These are phyloP conservation scores for Wallacemonas collosoma DNA, from an alignment of 208 protist genomes.

Conservation along the genomic window DNA sequence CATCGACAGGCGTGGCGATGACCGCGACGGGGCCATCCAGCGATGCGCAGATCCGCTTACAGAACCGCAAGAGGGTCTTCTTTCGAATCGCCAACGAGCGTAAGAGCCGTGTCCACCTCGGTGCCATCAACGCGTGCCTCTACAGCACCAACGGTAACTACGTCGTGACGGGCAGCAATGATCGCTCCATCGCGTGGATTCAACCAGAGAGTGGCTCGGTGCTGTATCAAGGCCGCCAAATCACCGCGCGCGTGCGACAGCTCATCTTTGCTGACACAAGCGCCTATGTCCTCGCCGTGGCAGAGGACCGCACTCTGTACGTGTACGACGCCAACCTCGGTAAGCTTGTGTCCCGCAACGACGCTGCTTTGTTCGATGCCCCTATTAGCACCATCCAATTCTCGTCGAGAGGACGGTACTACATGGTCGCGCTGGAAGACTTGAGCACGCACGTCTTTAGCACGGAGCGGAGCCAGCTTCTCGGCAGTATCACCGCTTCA, in stretches of 20 bases:
- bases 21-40: neutral
- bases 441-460: conserved; percentile 61
- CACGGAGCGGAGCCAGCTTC: conserved; percentile 66
- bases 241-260: conserved; percentile 28
- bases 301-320: conserved; percentile 65
- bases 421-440: conserved; percentile 68
- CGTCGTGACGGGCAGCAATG: conserved; percentile 51
- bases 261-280: conserved; percentile 50
- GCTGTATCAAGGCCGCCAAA: conserved; percentile 41
- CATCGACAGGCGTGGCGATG: neutral
- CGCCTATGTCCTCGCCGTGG: conserved; percentile 65
- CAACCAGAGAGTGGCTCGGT: conserved; percentile 34
- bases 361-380: conserved; percentile 50
- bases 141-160: conserved; percentile 49
- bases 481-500: conserved; percentile 33
- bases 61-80: conserved; percentile 6
- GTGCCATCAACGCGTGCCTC: conserved; percentile 36
- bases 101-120: conserved; percentile 39
- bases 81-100: conserved; percentile 23
- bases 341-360: conserved; percentile 59
- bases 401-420: conserved; percentile 71
- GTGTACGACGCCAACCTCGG: conserved; percentile 72
- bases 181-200: conserved; percentile 61
- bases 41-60: neutral
- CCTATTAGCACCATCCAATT: conserved; percentile 58